Evolutionary conservation across 2,329 filamentous ascomycete genomes (phyloP).

Genomic region (Penicillium janthinellum): DNA sequence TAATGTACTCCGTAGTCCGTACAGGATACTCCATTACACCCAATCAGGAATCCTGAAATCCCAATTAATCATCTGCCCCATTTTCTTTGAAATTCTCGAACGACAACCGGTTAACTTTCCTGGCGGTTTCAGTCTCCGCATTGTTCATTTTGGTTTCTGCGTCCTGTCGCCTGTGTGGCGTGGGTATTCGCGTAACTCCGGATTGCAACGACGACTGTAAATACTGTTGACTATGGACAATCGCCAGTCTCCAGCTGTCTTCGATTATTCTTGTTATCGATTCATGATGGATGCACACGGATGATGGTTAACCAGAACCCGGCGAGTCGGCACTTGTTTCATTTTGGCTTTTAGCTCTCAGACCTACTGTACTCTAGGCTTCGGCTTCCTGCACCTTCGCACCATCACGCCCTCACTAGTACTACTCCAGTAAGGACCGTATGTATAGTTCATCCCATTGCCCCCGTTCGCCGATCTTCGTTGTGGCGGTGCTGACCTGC

Average conservation of each 20-base stretch:
- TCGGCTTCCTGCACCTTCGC: background rate
- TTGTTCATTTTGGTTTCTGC: background rate
- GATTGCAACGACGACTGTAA: too few species aligned
- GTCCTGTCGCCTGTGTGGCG: background rate
- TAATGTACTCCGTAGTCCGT: too few species aligned
- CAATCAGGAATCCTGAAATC: slow-evolving; percentile 19
- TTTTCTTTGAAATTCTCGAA: background rate
- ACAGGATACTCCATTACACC: background rate
- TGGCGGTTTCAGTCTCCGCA: background rate
- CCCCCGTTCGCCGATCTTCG: slow-evolving; percentile 16
- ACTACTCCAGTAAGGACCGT: background rate
- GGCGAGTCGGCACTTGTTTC: background rate
- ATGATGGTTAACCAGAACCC: too few species aligned
- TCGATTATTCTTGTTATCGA: background rate
- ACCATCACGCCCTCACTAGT: background rate
- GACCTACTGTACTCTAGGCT: background rate
- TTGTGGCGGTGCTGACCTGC: slow-evolving; percentile 11
- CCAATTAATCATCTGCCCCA: slow-evolving; percentile 19
- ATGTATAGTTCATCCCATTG: background rate
- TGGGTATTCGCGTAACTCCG: too few species aligned
- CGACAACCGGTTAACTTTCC: background rate
- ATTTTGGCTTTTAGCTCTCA: background rate
- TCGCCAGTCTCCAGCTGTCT: too few species aligned
- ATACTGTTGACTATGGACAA: too few species aligned
- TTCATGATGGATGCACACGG: too few species aligned